Evolutionary conservation across 1,139 yeast genomes (phyloP).

Genomic region (Pichia sp.): DNA sequence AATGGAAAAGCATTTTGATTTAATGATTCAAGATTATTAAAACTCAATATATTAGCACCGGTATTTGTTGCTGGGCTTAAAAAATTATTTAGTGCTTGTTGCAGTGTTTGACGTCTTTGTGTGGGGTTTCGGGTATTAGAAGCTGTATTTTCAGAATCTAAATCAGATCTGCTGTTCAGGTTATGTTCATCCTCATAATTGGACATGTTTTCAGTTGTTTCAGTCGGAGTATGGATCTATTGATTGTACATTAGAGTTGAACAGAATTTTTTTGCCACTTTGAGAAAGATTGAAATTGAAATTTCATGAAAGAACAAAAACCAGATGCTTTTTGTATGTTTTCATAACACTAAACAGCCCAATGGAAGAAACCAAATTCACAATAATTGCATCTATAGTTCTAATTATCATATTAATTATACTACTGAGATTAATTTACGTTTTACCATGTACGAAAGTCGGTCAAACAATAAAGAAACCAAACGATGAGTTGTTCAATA

Average conservation of each 20-base stretch:
- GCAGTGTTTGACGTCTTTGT: conserved; percentile 17
- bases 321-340: too few relatives aligned
- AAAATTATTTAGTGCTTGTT: conserved; percentile 19
- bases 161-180: neutral
- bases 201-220: conserved; percentile 12
- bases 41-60: neutral
- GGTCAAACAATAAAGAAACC: neutral
- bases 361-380: conserved; percentile 12
- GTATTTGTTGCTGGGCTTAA: conserved; percentile 11
- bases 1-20: neutral
- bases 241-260: too few relatives aligned
- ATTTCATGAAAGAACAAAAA: too few relatives aligned
- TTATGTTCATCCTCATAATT: conserved; percentile 20
- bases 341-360: neutral
- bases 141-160: neutral
- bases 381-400: neutral
- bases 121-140: neutral
- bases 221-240: too few relatives aligned
- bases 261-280: neutral
- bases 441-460: conserved; percentile 16
- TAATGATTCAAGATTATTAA: neutral
- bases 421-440: conserved; percentile 11
- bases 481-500: neutral
- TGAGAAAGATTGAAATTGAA: neutral
- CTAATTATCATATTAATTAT: neutral